These are phyloP conservation scores for Lentinula lateritia DNA, from an alignment of 768 basidiomycete species.

Conservation along the genomic window DNA sequence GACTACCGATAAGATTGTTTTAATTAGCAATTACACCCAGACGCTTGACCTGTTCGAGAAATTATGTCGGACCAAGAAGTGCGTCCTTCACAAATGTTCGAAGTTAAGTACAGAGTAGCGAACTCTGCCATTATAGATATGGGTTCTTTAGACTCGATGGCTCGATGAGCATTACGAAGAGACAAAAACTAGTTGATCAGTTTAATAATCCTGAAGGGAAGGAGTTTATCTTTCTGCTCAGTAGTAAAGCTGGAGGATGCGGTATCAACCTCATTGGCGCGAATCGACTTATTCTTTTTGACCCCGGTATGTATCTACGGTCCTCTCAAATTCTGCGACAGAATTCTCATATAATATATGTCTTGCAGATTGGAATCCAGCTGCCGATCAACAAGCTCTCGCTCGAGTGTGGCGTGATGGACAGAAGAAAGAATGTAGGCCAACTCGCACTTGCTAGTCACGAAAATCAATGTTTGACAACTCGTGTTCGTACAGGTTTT, in stretches of 20 bases:
- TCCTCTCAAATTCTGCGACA: not conserved
- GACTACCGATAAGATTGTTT: slow-evolving; percentile 91
- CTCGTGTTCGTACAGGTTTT: slow-evolving; percentile 54
- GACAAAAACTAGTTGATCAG: slow-evolving; percentile 93
- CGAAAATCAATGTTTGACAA: too few relatives aligned
- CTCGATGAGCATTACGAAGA: slow-evolving; percentile 86
- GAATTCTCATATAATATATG: not conserved
- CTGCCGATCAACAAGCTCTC: slow-evolving; percentile 95
- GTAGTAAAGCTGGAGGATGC: slow-evolving; percentile 93
- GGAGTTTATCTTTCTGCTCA: slow-evolving; percentile 91
- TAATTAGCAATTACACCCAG: slow-evolving; percentile 96
- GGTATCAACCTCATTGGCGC: slow-evolving; percentile 97
- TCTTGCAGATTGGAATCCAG: slow-evolving; percentile 91
- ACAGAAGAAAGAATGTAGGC: slow-evolving; percentile 97
- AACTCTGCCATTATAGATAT: slow-evolving; percentile 49
- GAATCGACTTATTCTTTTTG: slow-evolving; percentile 91
- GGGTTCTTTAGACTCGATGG: slow-evolving; percentile 91
- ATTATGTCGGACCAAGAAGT: slow-evolving; percentile 83
- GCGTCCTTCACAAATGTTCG: slow-evolving; percentile 8
- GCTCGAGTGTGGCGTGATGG: slow-evolving; percentile 99
- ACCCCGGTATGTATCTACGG: slow-evolving; percentile 56
- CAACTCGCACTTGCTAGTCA: not conserved
- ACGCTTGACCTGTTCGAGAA: slow-evolving; percentile 93
- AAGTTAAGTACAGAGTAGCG: not conserved
- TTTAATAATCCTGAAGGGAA: slow-evolving; percentile 92